A percentile compares a stretch with the other conserved stretches of the same genome.
Evolutionary conservation across 441 rosid genomes (phyloP).

Genomic region (Cnidoscolus chayamansa): DNA sequence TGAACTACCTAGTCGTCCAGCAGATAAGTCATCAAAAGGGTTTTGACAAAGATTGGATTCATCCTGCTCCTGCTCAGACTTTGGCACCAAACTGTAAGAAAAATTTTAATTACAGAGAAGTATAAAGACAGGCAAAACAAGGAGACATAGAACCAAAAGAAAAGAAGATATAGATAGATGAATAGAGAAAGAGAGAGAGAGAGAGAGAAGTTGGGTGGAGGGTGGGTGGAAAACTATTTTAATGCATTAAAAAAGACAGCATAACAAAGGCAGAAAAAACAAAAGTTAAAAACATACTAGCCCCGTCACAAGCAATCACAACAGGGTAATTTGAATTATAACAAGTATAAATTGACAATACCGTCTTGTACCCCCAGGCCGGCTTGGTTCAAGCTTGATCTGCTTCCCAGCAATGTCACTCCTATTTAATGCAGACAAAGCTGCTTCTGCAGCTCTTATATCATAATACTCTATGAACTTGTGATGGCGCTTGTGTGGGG

Average conservation of each 20-base stretch:
- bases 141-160: not conserved
- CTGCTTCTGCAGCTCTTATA: conserved; percentile 60
- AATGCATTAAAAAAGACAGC: not conserved
- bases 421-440: conserved; percentile 46
- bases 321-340: not conserved
- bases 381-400: conserved; percentile 51
- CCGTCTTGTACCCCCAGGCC: conserved; percentile 41
- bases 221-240: too few species aligned
- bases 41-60: conserved; percentile 44
- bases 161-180: too few species aligned
- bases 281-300: conserved; percentile 11
- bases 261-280: conserved; percentile 11
- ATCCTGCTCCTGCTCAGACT: conserved; percentile 51
- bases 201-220: not conserved
- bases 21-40: conserved; percentile 46
- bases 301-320: conserved; percentile 1
- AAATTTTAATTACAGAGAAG: conserved; percentile 19
- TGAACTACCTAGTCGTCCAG: conserved; percentile 57
- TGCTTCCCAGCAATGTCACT: conserved; percentile 55
- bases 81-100: conserved; percentile 48
- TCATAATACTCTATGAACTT: conserved; percentile 54
- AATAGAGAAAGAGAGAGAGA: too few species aligned
- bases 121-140: conserved; percentile 10
- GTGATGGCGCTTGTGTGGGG: conserved; percentile 41
- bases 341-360: conserved; percentile 16